phyloP scores from a whole-genome alignment of 495 filamentous ascomycete genomes.

The Diplogelasinospora grovesii region DNA sequence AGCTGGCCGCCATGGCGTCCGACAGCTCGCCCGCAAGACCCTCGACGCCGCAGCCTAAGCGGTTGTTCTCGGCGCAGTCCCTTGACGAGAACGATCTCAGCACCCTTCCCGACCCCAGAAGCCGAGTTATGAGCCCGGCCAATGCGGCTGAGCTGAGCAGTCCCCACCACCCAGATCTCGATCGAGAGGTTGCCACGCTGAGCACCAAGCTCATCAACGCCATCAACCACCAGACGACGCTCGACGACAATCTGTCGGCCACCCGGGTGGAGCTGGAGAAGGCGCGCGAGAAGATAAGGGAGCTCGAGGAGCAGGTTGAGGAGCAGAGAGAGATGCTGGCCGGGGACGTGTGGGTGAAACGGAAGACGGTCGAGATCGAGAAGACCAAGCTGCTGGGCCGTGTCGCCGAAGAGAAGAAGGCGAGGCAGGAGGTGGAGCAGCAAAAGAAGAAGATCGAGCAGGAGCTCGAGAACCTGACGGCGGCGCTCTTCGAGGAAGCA shows the following conservation, averaged over 20 bases:
- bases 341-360: constrained; percentile 63
- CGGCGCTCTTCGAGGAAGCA: constrained; percentile 90
- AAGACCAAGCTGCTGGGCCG: constrained; percentile 31
- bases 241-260: constrained; percentile 80
- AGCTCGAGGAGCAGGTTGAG: constrained; percentile 53
- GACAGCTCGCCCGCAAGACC: constrained; percentile 11
- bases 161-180: constrained; percentile 64
- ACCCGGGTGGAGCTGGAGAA: constrained; percentile 77
- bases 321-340: constrained; percentile 52
- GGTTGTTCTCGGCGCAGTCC: constrained; percentile 22
- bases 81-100: constrained; percentile 40
- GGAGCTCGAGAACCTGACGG: constrained; percentile 83
- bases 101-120: constrained; percentile 44
- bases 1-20: constrained; percentile 10
- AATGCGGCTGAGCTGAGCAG: constrained; percentile 15
- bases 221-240: constrained; percentile 90
- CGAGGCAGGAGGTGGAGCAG: constrained; percentile 61
- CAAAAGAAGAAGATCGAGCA: constrained; percentile 62
- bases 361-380: constrained; percentile 38
- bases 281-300: constrained; percentile 58
- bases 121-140: constrained; percentile 32
- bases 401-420: constrained; percentile 59
- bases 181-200: constrained; percentile 79
- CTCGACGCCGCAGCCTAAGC: constrained; percentile 26
- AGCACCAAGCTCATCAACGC: constrained; percentile 95